Base-by-base conservation (phyloP, 345 rosid genomes). In the Dipteronia sinensis region DNA sequence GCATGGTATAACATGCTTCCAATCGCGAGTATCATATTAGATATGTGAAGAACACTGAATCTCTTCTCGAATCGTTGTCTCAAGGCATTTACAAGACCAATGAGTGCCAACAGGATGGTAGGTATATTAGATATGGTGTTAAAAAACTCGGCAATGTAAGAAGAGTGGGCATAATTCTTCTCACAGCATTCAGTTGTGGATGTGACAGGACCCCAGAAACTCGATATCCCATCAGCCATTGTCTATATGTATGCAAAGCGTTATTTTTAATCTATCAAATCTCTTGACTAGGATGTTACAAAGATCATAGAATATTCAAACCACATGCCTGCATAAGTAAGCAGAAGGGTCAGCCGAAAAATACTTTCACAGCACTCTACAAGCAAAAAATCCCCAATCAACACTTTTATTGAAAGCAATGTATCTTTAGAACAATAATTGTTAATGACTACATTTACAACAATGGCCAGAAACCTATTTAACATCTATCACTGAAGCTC, bases 191-290 rank as follows among this genome's bases (percentile, higher is more conserved):
- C 99, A 20, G 20, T 75, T 4, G 90, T 80, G 34, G 98, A 90
- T 51, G 98, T 94, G 75, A 94, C 97, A 6, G 99, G 99, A 75
- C 97, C 98, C 98, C 97, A 92, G 82, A 92, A 94, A 85, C 93
- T 92, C 1, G 97, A 84, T 78, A 89, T 79, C 74, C 89, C 93
- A 78, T 88, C 91, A 0, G 89, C 93, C 99, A 95, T 95, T 85
- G 85, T 77, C 76, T 7, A 65, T 11, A 19, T 65, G 8, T 65
- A 15, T 34, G 53, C 58, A 31, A 38, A 44, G 23, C 2, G 47
- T 15, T 3, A 66, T 34, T 66, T 11, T 19, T 65, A 66, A 29
- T 17, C 47, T 34, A 55, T n/a, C 6, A 12, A 75, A 49, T 59
- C 53, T 53, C 65, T 38, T 56, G 38, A 62, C 72, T 66, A 49